phyloP scores from a whole-genome alignment of 2,329 filamentous ascomycete species.

The Cercospora berteroae region DNA sequence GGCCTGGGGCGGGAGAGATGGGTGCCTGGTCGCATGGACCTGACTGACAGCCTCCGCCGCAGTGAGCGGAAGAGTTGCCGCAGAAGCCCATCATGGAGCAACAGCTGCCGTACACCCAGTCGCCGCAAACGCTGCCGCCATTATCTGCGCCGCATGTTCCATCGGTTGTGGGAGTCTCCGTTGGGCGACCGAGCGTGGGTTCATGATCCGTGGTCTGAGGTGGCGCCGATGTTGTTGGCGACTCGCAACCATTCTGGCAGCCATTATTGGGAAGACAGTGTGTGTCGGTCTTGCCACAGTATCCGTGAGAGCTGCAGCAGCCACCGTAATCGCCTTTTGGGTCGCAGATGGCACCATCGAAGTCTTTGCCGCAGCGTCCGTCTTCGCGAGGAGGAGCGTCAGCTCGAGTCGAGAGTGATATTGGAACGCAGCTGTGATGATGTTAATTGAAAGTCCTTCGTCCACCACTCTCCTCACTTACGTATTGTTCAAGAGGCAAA shows the following conservation, averaged over 20 bases:
- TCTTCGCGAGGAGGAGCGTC: conserved; percentile 31
- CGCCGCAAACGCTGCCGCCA: conserved; percentile 51
- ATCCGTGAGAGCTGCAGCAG: conserved; percentile 40
- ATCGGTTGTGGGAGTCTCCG: conserved; percentile 47
- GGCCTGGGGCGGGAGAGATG: conserved; percentile 41
- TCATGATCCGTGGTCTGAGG: conserved; percentile 21
- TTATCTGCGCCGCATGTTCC: conserved; percentile 55
- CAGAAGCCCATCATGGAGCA: conserved; percentile 60
- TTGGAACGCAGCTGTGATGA: background rate
- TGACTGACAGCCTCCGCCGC: conserved; percentile 57
- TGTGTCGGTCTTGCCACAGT: conserved; percentile 37
- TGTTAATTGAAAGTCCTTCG: background rate
- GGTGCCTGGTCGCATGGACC: conserved; percentile 50
- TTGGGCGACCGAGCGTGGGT: conserved; percentile 32
- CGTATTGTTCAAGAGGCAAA: conserved; percentile 39
- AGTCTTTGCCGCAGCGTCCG: conserved; percentile 44
- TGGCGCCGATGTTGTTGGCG: conserved; percentile 21
- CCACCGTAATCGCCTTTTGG: conserved; percentile 41
- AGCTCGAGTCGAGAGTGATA: background rate
- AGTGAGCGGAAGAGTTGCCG: conserved; percentile 43
- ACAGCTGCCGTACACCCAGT: conserved; percentile 54
- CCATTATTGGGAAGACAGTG: conserved; percentile 35
- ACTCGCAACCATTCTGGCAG: conserved; percentile 44
- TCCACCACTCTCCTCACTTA: conserved; percentile 23
- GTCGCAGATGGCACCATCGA: conserved; percentile 42